Percentiles rank a stretch among this genome's conserved stretches.
Evolutionary conservation across 2,329 filamentous ascomycete species (phyloP).

Genomic region (Colletotrichum australisinense): DNA sequence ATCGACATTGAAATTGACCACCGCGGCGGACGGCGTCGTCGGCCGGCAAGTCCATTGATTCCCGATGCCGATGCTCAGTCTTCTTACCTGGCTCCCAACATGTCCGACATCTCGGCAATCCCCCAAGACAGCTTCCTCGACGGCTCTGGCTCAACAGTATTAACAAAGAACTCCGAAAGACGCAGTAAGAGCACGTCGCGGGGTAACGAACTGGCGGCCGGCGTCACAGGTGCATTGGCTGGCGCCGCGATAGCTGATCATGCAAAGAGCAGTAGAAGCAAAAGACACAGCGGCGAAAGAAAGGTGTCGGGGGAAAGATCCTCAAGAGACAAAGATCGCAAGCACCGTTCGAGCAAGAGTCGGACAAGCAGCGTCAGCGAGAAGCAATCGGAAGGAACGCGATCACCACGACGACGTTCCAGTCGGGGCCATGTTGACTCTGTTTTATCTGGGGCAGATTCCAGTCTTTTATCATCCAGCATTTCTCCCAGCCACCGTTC

Average conservation of each 20-base stretch:
- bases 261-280: conserved; percentile 56
- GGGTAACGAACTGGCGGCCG: conserved; percentile 50
- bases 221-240: conserved; percentile 50
- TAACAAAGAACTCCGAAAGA: conserved; percentile 46
- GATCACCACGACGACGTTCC: conserved; percentile 60
- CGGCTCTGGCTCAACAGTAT: conserved; percentile 58
- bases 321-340: conserved; percentile 61
- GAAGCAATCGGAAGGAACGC: conserved; percentile 57
- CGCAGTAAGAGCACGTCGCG: conserved; percentile 57
- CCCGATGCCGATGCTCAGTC: conserved; percentile 66
- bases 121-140: conserved; percentile 72
- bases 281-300: conserved; percentile 55
- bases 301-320: conserved; percentile 51
- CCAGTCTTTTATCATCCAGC: conserved; percentile 65
- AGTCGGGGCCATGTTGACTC: conserved; percentile 66
- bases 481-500: conserved; percentile 66
- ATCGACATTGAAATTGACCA: conserved; percentile 91
- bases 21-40: conserved; percentile 62
- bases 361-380: conserved; percentile 62
- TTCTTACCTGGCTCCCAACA: conserved; percentile 72
- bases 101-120: conserved; percentile 88
- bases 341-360: conserved; percentile 59
- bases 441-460: conserved; percentile 63
- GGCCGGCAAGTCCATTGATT: conserved; percentile 75
- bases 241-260: conserved; percentile 55